Percentiles rank a stretch among this genome's conserved stretches.
Evolutionary conservation across 2,329 filamentous ascomycete species (phyloP).

Genomic region (Colletotrichum sp.): DNA sequence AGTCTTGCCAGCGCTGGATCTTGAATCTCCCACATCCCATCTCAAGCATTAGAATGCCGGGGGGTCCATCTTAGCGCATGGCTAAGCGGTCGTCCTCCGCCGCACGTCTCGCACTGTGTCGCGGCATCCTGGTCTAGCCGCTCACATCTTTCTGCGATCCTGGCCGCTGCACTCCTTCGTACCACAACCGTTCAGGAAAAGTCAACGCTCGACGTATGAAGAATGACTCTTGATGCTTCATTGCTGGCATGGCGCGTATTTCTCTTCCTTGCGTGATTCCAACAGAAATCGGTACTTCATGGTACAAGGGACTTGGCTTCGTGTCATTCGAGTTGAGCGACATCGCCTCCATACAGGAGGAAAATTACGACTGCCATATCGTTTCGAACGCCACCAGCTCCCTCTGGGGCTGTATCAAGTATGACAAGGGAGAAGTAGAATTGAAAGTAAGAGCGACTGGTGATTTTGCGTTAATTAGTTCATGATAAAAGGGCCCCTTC

Average conservation of each 20-base stretch:
- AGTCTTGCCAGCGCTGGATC: neutral
- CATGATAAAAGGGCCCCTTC: neutral
- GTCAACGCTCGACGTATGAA: neutral
- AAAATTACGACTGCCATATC: neutral
- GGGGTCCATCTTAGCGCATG: neutral
- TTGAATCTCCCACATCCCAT: neutral
- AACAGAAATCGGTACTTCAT: neutral
- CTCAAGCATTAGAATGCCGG: neutral
- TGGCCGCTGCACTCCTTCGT: neutral
- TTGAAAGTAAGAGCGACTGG: neutral
- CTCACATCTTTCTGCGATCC: neutral
- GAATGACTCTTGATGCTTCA: neutral
- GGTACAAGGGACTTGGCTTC: neutral
- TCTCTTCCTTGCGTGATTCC: neutral
- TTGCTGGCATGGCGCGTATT: neutral
- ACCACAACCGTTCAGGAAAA: neutral
- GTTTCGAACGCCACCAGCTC: neutral
- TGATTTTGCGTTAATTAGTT: neutral
- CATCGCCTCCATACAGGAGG: neutral
- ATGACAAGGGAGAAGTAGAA: neutral
- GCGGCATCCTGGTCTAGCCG: neutral
- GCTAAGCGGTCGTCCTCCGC: neutral
- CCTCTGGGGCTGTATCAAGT: neutral
- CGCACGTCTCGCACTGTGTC: conserved; percentile 13
- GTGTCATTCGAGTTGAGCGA: neutral